Evolutionary conservation across 257 asterid genomes (phyloP), one percentile per base, ranked within the genome.

Genomic region (Przewalskia tangutica): DNA sequence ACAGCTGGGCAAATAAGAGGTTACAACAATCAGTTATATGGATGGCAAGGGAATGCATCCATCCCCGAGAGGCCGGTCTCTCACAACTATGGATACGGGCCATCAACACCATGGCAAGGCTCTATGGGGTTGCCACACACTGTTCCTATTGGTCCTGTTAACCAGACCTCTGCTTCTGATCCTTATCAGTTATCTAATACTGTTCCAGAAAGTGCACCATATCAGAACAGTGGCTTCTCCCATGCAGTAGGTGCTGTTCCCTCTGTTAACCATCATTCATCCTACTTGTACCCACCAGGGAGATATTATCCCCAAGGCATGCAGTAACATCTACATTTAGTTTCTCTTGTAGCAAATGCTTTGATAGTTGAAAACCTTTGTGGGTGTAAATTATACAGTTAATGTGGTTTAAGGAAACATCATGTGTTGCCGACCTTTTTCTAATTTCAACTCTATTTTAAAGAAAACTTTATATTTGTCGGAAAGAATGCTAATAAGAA

Each of bases 181-280:
- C 87, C 89, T 16, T 91, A 93, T 87, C 97, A 90, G 82, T 90
- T 89, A 87, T 92, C 92, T 7, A 97, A 89, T 88, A 20, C 89
- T 17, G 86, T 76, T 71, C 79, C 71, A 7, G 92, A 89, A 42
- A 88, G 77, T 8, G 94, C 86, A 20, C 40, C 90, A n/a, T 87
- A 91, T 81, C 83, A 66, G 46, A 42, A 62, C 73, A 77, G 82
- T 8, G 62, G 81, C 62, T 27, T 27, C 32, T 71, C 85, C 44
- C 85, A 83, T 17, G 18, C 82, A n/a, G 88, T 54, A 12, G 84
- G 86, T 54, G 81, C 84, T 18, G 81, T 62, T 84, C 85, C 93
- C 64, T 53, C 87, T 48, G 40, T 20, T 46, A 6, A 71, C 58
- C 91, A 88, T 81, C 87, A 86, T 83, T 81, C 93, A 3, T 73